Percentiles rank a stretch among this genome's conserved stretches.
These are phyloP conservation scores for Metarhizium rileyi DNA, from an alignment of 2,329 filamentous ascomycete species.

Conservation along the genomic window DNA sequence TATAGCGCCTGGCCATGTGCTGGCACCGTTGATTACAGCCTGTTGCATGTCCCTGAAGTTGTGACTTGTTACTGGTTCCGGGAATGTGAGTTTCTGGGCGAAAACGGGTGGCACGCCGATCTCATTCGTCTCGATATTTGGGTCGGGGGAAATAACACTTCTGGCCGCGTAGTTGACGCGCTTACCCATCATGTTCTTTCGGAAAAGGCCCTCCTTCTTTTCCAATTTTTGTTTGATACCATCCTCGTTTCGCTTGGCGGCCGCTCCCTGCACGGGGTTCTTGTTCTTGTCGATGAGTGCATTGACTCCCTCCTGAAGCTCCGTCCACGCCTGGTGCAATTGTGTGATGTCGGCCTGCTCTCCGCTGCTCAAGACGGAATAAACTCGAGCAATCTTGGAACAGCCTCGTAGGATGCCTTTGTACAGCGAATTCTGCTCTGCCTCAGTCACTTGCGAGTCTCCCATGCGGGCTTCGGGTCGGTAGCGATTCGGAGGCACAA, in stretches of 20 bases:
- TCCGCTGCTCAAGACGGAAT: constrained; percentile 35
- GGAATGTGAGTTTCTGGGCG: constrained; percentile 89
- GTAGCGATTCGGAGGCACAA: constrained; percentile 88
- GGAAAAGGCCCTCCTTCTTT: constrained; percentile 96
- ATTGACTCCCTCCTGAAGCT: constrained; percentile 83
- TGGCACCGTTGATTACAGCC: constrained; percentile 87
- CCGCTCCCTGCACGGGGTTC: constrained; percentile 70
- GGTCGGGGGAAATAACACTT: constrained; percentile 95
- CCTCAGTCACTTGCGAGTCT: constrained; percentile 72
- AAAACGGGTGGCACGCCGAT: constrained; percentile 98
- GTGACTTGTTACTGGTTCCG: constrained; percentile 92
- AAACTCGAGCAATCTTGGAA: constrained; percentile 63
- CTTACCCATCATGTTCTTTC: constrained; percentile 99
- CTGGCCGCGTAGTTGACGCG: constrained; percentile 97
- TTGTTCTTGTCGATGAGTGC: constrained; percentile 84
- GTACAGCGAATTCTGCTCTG: constrained; percentile 80
- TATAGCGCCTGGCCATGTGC: constrained; percentile 88
- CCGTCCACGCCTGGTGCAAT: constrained; percentile 71
- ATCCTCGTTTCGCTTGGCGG: constrained; percentile 71
- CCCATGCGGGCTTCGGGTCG: constrained; percentile 79
- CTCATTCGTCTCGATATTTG: constrained; percentile 97
- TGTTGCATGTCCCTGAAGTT: constrained; percentile 95
- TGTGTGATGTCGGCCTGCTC: constrained; percentile 49
- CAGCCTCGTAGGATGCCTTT: constrained; percentile 73
- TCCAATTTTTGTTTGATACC: constrained; percentile 97